Evolutionary conservation across 495 filamentous ascomycete genomes (phyloP).

Genomic region (Coniosporium apollinis): DNA sequence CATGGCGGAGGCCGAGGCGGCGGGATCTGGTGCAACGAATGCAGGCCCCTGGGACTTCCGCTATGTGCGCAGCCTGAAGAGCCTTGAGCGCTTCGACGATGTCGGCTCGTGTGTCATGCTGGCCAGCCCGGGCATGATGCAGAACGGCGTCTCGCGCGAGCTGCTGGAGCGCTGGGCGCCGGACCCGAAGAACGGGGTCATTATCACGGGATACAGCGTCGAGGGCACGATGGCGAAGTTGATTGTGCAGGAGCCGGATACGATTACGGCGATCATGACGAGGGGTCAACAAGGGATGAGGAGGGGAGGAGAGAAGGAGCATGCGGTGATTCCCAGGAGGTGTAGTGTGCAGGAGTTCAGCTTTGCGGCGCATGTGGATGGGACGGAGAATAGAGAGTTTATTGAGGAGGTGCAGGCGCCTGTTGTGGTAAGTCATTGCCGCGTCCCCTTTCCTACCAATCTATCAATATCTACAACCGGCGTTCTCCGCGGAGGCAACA

Average conservation of each 20-base stretch:
- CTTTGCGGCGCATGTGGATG: slow-evolving; percentile 94
- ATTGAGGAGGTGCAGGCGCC: slow-evolving; percentile 83
- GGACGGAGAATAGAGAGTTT: slow-evolving; percentile 85
- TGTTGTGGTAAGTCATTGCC: slow-evolving; percentile 57
- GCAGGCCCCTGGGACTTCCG: slow-evolving; percentile 94
- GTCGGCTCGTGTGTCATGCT: slow-evolving; percentile 94
- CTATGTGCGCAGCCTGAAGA: slow-evolving; percentile 78
- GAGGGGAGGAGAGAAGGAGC: slow-evolving; percentile 43
- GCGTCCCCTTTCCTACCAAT: not conserved
- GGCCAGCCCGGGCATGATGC: slow-evolving; percentile 90
- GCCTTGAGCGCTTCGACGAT: slow-evolving; percentile 88
- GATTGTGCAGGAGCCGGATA: slow-evolving; percentile 80
- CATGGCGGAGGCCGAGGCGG: slow-evolving; percentile 70
- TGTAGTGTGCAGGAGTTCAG: slow-evolving; percentile 85
- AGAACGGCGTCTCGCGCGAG: slow-evolving; percentile 84
- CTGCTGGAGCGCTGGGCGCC: slow-evolving; percentile 91
- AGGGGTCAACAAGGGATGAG: slow-evolving; percentile 30
- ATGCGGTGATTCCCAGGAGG: slow-evolving; percentile 79
- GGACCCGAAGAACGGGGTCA: slow-evolving; percentile 82
- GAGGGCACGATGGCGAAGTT: slow-evolving; percentile 97
- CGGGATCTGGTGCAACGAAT: slow-evolving; percentile 48
- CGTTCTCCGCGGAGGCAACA: too few relatives aligned
- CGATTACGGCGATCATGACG: slow-evolving; percentile 85
- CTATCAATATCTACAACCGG: not conserved
- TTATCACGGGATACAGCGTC: slow-evolving; percentile 95